Percentiles rank a stretch among this genome's conserved stretches.
Conservation (phyloP, 257 asterid species). For the Fraxinus pennsylvanica region DNA sequence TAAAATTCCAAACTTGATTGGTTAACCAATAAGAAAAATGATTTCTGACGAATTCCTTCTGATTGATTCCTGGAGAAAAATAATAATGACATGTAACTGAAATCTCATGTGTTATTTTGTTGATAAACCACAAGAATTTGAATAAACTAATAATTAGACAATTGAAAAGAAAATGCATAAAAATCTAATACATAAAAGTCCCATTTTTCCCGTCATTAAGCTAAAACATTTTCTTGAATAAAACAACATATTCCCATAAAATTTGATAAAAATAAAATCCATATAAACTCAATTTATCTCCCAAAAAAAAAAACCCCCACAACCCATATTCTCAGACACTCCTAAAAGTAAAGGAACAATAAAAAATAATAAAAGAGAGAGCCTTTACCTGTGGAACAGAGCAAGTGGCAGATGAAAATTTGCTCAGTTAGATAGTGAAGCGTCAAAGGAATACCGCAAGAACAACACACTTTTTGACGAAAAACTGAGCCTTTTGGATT, state of each 20-base stretch:
- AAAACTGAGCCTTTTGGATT: neutral
- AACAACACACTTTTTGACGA: neutral
- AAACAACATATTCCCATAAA: neutral
- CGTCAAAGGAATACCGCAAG: neutral
- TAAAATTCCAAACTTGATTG: neutral
- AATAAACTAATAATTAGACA: neutral
- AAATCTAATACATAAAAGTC: neutral
- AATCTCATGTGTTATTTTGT: neutral
- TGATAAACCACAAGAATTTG: neutral
- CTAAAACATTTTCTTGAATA: neutral
- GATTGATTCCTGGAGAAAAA: neutral
- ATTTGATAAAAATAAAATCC: neutral
- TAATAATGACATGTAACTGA: neutral
- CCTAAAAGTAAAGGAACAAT: neutral
- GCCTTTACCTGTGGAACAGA: neutral
- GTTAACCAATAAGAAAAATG: neutral
- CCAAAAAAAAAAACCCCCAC: neutral
- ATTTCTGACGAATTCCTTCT: neutral
- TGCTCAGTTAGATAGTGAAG: neutral
- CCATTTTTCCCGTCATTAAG: neutral
- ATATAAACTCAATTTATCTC: neutral
- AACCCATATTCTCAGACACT: neutral
- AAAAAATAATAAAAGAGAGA: neutral
- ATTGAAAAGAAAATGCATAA: too few relatives aligned
- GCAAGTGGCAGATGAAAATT: neutral